Percentiles rank a stretch among this genome's conserved stretches.
Evolutionary conservation across 1,139 yeast genomes (phyloP).

Genomic region (Taphrina populina): DNA sequence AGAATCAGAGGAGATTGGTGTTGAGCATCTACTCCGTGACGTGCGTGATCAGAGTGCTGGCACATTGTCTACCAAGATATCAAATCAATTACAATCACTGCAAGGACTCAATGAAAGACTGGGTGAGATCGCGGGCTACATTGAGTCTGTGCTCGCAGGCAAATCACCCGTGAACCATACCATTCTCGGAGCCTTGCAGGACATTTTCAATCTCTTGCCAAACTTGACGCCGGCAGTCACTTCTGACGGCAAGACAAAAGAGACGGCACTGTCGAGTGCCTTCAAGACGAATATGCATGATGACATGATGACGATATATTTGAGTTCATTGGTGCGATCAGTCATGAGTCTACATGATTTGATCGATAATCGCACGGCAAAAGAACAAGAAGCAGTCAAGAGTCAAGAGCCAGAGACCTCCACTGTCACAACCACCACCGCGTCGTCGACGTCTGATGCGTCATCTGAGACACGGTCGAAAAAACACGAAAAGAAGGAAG

Average conservation of each 20-base stretch:
- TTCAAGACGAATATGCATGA: conserved; percentile 92
- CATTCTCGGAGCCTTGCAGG: conserved; percentile 88
- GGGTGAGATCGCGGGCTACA: conserved; percentile 72
- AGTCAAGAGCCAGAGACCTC: background rate
- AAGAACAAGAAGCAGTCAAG: conserved; percentile 6
- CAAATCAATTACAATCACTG: conserved; percentile 84
- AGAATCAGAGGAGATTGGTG: conserved; percentile 99
- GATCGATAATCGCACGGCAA: conserved; percentile 62
- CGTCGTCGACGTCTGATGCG: conserved; percentile 3
- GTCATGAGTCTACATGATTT: conserved; percentile 95
- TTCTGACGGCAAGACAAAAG: conserved; percentile 43
- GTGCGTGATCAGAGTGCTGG: conserved; percentile 97
- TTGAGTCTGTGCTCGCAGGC: conserved; percentile 69
- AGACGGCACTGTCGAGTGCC: conserved; percentile 61
- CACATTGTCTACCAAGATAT: conserved; percentile 76
- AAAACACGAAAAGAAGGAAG: background rate
- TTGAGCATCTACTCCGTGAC: conserved; percentile 90
- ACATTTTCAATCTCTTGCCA: conserved; percentile 88
- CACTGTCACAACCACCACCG: no score
- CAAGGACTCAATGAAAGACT: conserved; percentile 82
- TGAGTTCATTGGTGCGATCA: conserved; percentile 85
- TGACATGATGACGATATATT: conserved; percentile 88
- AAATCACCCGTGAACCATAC: conserved; percentile 84
- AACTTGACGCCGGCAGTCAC: conserved; percentile 54
- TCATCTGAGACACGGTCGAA: conserved; percentile 3